Evolutionary conservation across 2,329 filamentous ascomycete species (phyloP), one percentile per base, ranked within the genome.

Genomic region (Aspergillus flavus): DNA sequence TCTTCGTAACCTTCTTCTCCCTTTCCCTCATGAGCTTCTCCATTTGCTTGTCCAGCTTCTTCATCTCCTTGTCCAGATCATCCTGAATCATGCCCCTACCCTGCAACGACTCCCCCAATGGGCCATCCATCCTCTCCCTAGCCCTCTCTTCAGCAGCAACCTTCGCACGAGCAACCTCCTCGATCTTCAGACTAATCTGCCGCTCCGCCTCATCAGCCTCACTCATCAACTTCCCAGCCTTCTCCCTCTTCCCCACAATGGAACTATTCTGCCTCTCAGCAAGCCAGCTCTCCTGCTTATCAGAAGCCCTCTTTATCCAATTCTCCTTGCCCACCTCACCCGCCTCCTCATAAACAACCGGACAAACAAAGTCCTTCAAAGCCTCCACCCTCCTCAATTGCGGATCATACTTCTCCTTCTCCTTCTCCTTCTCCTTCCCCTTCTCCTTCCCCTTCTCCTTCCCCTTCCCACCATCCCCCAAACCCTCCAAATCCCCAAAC

Each of bases 31-130:
- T 14, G 48, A 61, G 21, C 53, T 58, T 61, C 6, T 59, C 39
- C 39, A 59, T 32, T 11, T 58, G 41, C 61, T 58, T 59, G 6
- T 63, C 57, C 43, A 61, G 10, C 30, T 53, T 58, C 41, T 59
- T 63, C 53, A 63, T 19, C 7, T 63, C 65, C 41, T 56, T 61
- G 19, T 61, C 48, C 46, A 67, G 16, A 48, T 67, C 57, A 52
- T 65, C 60, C 55, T 62, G 64, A 34, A 66, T 41, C 14, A 58
- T 64, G 10, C 54, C 30, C 50, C 39, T 12, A 1, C 62, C 64
- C 45, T 59, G 57, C 12, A 53, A 36, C 3, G 64, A 64, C 60
- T 63, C 64, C 3, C 64, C 64, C 60, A 66, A 36, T 21, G 62
- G 64, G 2, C 64, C 64, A 16, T 26, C 10, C 36, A 66, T 21